Base-by-base conservation (phyloP, 805 yeast genomes). In the Cyberlindnera galapagoensis region DNA sequence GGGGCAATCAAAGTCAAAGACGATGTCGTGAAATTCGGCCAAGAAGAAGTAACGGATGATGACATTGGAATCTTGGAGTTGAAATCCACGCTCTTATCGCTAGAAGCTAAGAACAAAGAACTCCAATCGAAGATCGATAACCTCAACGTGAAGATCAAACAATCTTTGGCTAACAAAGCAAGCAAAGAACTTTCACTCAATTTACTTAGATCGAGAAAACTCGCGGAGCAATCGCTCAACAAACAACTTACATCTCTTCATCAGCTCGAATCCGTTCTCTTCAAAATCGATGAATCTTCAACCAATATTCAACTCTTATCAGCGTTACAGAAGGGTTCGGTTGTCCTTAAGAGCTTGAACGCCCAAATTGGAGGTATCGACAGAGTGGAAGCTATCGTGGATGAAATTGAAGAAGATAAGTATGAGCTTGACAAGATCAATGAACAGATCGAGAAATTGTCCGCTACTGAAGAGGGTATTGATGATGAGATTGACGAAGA, bases 281-380 rank as follows among this genome's bases (percentile, higher is more conserved):
- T 44, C 34, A 62, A 65, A 36, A 59, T 71, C 29, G 71, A 70
- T 43, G 54, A 57, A 30, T 65, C 74, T 4, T 44, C 60, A 9
- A 63, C 63, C 9, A 68, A 68, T 41, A 50, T 53, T 20, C 54
- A 59, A 14, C 42, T 69, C 6, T 31, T 64, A 7, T 51, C 48
- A 12, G 64, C 68, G 3, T 39, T 71, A 14, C 49, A 54, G 32
- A 51, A 56, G 12, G 61, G 70, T 15, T 50, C 59, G 5, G 44
- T 45, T 7, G 48, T 64, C 13, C 51, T 71, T 21, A 49, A 50
- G 29, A 38, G 48, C 17, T 52, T 71, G 28, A 69, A 69, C 36
- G 33, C 51, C 7, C 60, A 59, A 30, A 40, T 62, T 21, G 74
- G 71, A 4, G 69, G 68, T 3, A 53, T 60, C 10, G 73, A 69